phyloP scores from a whole-genome alignment of 352 stramenopile species.

The Phytopythium helicoides region DNA sequence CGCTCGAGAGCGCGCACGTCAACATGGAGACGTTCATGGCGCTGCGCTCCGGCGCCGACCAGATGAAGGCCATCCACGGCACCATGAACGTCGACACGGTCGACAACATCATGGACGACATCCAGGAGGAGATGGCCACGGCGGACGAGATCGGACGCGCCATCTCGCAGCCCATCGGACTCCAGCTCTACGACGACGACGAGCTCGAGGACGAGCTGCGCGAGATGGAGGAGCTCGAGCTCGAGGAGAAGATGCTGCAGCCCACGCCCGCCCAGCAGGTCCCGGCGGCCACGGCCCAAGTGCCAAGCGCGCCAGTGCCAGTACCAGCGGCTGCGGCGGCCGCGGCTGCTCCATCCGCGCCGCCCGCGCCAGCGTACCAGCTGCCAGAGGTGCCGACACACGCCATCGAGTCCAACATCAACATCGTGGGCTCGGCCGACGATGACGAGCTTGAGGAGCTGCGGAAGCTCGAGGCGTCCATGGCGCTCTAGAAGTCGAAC shows the following conservation, averaged over 20 bases:
- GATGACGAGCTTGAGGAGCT: conserved; percentile 85
- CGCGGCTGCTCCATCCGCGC: conserved; percentile 17
- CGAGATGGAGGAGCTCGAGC: conserved; percentile 90
- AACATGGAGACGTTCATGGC: conserved; percentile 98
- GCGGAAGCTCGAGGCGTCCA: conserved; percentile 82
- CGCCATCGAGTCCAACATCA: conserved; percentile 71
- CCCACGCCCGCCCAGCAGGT: conserved; percentile 21
- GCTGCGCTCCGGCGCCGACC: conserved; percentile 89
- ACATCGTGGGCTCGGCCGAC: conserved; percentile 63
- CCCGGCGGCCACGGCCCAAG: too few species aligned
- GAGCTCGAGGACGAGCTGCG: conserved; percentile 94
- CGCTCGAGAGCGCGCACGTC: conserved; percentile 89
- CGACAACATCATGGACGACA: conserved; percentile 98
- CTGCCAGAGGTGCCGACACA: conserved; percentile 81
- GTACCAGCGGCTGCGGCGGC: conserved; percentile 13
- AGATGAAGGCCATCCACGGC: conserved; percentile 95
- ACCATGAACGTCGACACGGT: conserved; percentile 97
- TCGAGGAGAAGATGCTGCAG: conserved; percentile 87
- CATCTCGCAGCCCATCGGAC: conserved; percentile 93
- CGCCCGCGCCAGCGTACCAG: conserved; percentile 45
- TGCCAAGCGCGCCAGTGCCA: conserved; percentile 21
- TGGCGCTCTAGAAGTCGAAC: conserved; percentile 79
- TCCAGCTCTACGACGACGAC: conserved; percentile 92
- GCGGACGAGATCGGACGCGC: conserved; percentile 93
- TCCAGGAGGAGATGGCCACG: conserved; percentile 96